Conservation (phyloP, 1,284 basidiomycete species). For the Marasmius oreades region DNA sequence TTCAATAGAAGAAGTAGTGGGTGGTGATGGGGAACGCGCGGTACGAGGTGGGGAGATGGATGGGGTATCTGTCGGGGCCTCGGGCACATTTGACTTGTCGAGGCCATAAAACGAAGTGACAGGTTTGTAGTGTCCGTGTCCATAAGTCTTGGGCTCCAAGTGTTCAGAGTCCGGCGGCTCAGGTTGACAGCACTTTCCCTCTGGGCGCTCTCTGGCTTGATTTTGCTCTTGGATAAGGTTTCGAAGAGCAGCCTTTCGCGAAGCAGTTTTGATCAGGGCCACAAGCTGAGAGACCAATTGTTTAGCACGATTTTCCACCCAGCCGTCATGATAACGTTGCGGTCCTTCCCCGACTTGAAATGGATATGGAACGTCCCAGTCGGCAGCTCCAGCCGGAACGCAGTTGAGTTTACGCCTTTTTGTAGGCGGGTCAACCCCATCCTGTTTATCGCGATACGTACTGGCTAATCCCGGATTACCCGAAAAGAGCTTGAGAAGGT, state of each 20-base stretch:
- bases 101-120: slow-evolving; percentile 28
- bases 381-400: slow-evolving; percentile 71
- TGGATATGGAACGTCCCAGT: slow-evolving; percentile 79
- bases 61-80: neutral
- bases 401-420: slow-evolving; percentile 62
- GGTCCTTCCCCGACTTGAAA: slow-evolving; percentile 69
- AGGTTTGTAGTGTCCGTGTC: slow-evolving; percentile 32
- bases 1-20: neutral
- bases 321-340: slow-evolving; percentile 50
- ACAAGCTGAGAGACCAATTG: slow-evolving; percentile 60
- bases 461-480: slow-evolving; percentile 10
- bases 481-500: slow-evolving; percentile 50
- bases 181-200: neutral
- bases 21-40: neutral
- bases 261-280: slow-evolving; percentile 54
- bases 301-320: slow-evolving; percentile 60
- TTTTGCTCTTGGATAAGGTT: slow-evolving; percentile 26
- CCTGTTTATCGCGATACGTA: neutral
- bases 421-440: slow-evolving; percentile 20
- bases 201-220: slow-evolving; percentile 1
- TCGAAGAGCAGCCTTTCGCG: slow-evolving; percentile 48
- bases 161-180: slow-evolving; percentile 3
- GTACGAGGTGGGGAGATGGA: neutral
- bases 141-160: slow-evolving; percentile 24
- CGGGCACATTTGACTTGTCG: slow-evolving; percentile 3